Conservation (phyloP, 192 early-diverging fungal species). For the Rhizoclosmatium sp. region DNA sequence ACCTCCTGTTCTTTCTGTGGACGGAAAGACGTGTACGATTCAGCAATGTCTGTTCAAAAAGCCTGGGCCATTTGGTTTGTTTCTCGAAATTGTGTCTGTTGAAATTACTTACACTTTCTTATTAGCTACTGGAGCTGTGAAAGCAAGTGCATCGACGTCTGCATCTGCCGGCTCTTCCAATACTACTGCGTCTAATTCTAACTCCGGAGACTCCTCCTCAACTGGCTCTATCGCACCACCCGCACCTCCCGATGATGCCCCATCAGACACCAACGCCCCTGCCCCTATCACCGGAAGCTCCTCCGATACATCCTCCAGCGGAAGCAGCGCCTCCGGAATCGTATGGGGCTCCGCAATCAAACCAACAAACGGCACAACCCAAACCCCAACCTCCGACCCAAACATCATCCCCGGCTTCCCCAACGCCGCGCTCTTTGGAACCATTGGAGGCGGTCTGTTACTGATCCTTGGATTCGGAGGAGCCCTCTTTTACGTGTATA, state of each 20-base stretch:
- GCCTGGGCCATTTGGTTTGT: neutral
- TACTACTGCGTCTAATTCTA: neutral
- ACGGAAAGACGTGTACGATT: slow-evolving; percentile 8
- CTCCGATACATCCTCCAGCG: neutral
- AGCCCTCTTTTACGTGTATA: too few species aligned
- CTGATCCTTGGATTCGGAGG: too few species aligned
- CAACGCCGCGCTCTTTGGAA: too few species aligned
- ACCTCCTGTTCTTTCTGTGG: neutral
- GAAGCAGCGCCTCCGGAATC: too few species aligned
- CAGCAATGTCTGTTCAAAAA: neutral
- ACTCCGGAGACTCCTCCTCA: neutral
- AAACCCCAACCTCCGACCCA: too few species aligned
- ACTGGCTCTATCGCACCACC: neutral
- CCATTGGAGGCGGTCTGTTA: too few species aligned
- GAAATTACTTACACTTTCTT: neutral
- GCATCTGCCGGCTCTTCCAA: neutral
- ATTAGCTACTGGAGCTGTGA: too few species aligned
- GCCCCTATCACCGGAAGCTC: neutral
- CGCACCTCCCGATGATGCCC: neutral
- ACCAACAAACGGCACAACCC: too few species aligned
- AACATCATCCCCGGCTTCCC: too few species aligned
- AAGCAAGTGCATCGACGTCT: neutral
- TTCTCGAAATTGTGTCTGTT: neutral
- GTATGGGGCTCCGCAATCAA: too few species aligned
- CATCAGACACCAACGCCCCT: neutral